phyloP scores from a whole-genome alignment of 805 yeast species.

The Ogataea kodamae region DNA sequence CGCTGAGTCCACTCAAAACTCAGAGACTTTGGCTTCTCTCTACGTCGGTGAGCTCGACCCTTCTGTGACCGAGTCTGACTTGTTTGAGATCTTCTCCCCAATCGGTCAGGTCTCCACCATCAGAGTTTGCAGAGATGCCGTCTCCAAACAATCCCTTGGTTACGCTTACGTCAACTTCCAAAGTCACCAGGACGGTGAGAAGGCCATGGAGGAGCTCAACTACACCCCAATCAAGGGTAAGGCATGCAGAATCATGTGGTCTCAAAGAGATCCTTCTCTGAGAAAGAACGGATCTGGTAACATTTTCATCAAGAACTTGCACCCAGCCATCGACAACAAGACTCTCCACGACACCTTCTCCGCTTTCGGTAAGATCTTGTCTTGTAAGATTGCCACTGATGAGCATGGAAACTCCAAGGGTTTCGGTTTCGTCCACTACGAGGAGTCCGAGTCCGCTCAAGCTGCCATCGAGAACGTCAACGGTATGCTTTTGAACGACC shows the following conservation, averaged over 20 bases:
- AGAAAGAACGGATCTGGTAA: constrained; percentile 96
- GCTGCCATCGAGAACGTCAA: constrained; percentile 96
- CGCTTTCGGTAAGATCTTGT: constrained; percentile 91
- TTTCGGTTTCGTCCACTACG: constrained; percentile 97
- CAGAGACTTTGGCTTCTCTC: constrained; percentile 73
- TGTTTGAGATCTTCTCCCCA: constrained; percentile 91
- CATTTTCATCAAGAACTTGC: constrained; percentile 96
- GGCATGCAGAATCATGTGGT: constrained; percentile 99
- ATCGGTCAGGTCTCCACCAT: constrained; percentile 94
- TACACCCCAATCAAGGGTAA: constrained; percentile 90
- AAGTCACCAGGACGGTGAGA: constrained; percentile 83
- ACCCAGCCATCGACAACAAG: constrained; percentile 97
- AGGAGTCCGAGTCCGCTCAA: constrained; percentile 84
- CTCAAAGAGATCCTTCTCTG: constrained; percentile 95
- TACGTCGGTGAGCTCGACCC: constrained; percentile 98
- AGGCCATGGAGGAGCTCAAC: constrained; percentile 93
- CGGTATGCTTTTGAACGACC: constrained; percentile 97
- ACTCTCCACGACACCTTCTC: constrained; percentile 97
- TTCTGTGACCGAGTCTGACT: constrained; percentile 86
- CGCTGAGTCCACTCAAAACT: constrained; percentile 38
- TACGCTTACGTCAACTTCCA: constrained; percentile 98
- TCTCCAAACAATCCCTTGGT: constrained; percentile 94
- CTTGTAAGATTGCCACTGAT: constrained; percentile 96
- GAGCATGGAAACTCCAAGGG: constrained; percentile 89
- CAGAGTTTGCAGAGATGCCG: constrained; percentile 98